Conservation (phyloP, 441 rosid genomes). For the Hura crepitans region DNA sequence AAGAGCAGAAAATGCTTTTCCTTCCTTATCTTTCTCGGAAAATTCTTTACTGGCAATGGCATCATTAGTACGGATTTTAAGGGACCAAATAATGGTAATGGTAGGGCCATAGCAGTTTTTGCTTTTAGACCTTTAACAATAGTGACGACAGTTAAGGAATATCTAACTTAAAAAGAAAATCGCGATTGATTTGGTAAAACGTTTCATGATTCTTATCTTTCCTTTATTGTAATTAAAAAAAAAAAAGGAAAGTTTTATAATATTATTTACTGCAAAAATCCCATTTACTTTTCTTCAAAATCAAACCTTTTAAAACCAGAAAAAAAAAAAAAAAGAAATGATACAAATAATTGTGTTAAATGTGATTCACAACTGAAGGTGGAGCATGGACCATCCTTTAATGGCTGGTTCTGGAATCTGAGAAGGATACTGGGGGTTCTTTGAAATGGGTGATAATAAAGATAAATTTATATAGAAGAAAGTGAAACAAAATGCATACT, state of each 20-base stretch:
- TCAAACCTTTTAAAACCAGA: too few relatives aligned
- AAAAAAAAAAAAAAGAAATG: neutral
- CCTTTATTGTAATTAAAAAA: neutral
- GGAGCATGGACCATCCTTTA: slow-evolving; percentile 5
- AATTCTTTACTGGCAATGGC: slow-evolving; percentile 14
- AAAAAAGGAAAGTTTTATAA: neutral
- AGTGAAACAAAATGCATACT: neutral
- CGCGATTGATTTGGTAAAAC: neutral
- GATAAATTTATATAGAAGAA: neutral
- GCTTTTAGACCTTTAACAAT: slow-evolving; percentile 18
- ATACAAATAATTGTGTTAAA: neutral
- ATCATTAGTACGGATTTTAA: slow-evolving; percentile 2
- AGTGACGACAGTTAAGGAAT: neutral
- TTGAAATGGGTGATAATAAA: slow-evolving; percentile 5
- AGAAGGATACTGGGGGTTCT: neutral
- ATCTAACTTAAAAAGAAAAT: neutral
- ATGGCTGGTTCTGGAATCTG: neutral
- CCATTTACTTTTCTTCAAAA: too few relatives aligned
- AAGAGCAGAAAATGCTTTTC: slow-evolving; percentile 17
- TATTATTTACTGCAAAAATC: neutral
- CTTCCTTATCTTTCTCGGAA: slow-evolving; percentile 7
- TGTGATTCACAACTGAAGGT: neutral
- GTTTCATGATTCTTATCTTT: neutral
- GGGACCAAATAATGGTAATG: slow-evolving; percentile 11
- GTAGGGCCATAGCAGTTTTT: slow-evolving; percentile 25